Evolutionary conservation across 768 basidiomycete genomes (phyloP).

Genomic region (Naematelia aurantialba): DNA sequence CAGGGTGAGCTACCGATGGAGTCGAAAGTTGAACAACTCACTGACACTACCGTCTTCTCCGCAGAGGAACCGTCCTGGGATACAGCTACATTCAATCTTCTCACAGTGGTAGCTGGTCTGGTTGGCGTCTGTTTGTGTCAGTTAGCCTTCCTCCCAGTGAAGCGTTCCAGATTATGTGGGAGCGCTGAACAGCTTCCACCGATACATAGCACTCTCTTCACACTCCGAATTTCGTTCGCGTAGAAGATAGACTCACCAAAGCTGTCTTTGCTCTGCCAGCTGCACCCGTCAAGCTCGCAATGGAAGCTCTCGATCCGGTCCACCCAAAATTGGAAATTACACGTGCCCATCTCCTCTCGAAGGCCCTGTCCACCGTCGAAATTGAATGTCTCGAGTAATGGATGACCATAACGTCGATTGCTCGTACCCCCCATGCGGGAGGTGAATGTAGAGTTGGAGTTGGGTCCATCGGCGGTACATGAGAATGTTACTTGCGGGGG

Average conservation of each 20-base stretch:
- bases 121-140: slow-evolving; percentile 59
- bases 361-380: slow-evolving; percentile 4
- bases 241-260: slow-evolving; percentile 27
- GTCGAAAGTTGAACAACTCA: slow-evolving; percentile 52
- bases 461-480: slow-evolving; percentile 55
- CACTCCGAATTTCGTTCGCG: no score
- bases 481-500: slow-evolving; percentile 96
- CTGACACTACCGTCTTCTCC: slow-evolving; percentile 92
- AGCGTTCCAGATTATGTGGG: no score
- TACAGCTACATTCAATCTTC: slow-evolving; percentile 80
- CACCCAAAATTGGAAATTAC: slow-evolving; percentile 98
- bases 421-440: not conserved
- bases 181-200: not conserved
- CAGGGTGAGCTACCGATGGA: slow-evolving; percentile 1
- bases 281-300: slow-evolving; percentile 74
- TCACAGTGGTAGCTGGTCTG: slow-evolving; percentile 74
- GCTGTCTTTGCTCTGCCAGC: slow-evolving; percentile 43
- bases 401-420: slow-evolving; percentile 7
- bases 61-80: slow-evolving; percentile 91
- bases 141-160: no score
- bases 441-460: slow-evolving; percentile 28
- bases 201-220: not conserved
- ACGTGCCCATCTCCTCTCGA: slow-evolving; percentile 59
- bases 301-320: slow-evolving; percentile 92
- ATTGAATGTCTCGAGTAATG: slow-evolving; percentile 22